Base-by-base conservation (phyloP, 345 rosid genomes). In the Psidium guajava region DNA sequence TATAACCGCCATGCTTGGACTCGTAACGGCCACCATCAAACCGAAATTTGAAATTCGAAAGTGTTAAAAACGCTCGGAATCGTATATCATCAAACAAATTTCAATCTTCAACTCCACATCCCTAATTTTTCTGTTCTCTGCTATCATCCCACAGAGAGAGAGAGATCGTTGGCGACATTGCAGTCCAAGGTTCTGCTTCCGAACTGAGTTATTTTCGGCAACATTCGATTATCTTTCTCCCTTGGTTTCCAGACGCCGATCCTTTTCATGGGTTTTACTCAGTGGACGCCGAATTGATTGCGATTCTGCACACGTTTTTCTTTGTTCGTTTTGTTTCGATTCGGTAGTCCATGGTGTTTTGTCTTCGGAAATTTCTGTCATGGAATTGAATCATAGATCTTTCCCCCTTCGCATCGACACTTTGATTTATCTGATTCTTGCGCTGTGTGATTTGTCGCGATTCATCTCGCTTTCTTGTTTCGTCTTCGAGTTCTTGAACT, bases 21-120 rank as follows among this genome's bases (percentile, higher is more conserved):
- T 64, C 18, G 74, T 57, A 83, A 83, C 84, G 84, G 73, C 84
- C 64, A 57, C 50, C 51, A 57, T 42, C n/a, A 55, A 55, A 83
- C 84, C 22, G 84, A 83, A 57, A 42, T 83, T 83, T 24, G 42
- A 83, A 83, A 55, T 83, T 83, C 52, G 32, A 83, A 83, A 50
- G 42, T 11, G 24, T 6, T 36, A 40, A 56, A 56, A 56, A 8
- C 84, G 36, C n/a, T 54, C 44, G 55, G 0, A 4, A 18, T 1
- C 84, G 25, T 82, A 44, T 55, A 22, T 11, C 57, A 51, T 27
- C 83, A 52, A 27, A 51, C 27, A 28, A 11, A 25, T 15, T 53
- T 25, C 0, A 27, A 64, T 54, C 56, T 47, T 77, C 40, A 22
- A 21, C 47, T 49, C 77, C 77, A 64, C 77, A 4, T 18, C 77